Conservation (phyloP, 352 stramenopile species). For the Pythium brachiatum region DNA sequence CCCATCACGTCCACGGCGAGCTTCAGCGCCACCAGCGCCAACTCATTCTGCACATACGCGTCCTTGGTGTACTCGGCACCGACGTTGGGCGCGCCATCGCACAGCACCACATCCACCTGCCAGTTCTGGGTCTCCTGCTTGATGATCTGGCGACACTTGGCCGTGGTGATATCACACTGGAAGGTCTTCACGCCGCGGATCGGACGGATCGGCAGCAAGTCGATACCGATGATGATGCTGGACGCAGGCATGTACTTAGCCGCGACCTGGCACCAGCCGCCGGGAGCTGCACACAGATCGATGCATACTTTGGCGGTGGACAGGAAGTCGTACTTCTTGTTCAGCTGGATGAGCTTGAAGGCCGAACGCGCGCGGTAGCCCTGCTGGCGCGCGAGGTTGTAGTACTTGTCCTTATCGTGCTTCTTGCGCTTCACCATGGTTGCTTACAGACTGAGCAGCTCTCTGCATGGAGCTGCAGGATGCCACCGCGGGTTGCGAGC, state of each 20-base stretch:
- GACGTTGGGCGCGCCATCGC: conserved; percentile 99
- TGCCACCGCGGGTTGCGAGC: background rate
- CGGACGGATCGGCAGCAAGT: conserved; percentile 97
- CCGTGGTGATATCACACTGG: conserved; percentile 95
- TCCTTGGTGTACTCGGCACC: conserved; percentile 98
- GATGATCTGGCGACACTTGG: conserved; percentile 87
- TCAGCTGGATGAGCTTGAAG: conserved; percentile 99
- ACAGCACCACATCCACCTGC: conserved; percentile 97
- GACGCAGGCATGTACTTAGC: conserved; percentile 90
- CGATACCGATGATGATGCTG: conserved; percentile 98
- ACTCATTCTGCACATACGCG: conserved; percentile 99
- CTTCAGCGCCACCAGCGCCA: conserved; percentile 96
- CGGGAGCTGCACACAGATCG: conserved; percentile 98
- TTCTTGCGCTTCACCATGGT: conserved; percentile 96
- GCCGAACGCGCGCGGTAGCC: conserved; percentile 97
- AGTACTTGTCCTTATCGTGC: conserved; percentile 99
- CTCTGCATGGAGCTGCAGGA: background rate
- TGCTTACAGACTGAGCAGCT: conserved; percentile 20
- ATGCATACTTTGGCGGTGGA: conserved; percentile 96
- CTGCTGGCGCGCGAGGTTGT: conserved; percentile 98
- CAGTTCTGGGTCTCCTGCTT: conserved; percentile 91
- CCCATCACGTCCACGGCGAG: conserved; percentile 97
- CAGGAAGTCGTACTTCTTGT: conserved; percentile 99
- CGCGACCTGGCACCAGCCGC: conserved; percentile 96
- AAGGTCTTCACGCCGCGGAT: conserved; percentile 98